A percentile compares a stretch with the other conserved stretches of the same genome.
phyloP scores from a whole-genome alignment of 2,329 filamentous ascomycete genomes.

The Apiospora hydei region DNA sequence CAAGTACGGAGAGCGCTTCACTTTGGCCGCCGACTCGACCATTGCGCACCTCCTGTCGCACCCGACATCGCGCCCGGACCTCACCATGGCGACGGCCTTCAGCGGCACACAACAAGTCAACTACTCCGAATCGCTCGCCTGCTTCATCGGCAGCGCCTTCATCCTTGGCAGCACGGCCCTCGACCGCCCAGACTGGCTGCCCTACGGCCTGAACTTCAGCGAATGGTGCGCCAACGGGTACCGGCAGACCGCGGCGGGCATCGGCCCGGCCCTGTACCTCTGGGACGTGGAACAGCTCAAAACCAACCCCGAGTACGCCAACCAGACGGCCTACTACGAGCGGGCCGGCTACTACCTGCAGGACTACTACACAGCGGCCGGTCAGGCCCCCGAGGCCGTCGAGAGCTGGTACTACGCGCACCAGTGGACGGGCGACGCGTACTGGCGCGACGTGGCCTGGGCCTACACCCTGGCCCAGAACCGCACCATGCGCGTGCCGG shows the following conservation, averaged over 20 bases:
- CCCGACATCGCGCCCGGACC: slow-evolving; percentile 59
- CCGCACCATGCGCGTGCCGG: slow-evolving; percentile 17
- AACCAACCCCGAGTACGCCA: slow-evolving; percentile 40
- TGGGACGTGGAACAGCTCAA: slow-evolving; percentile 50
- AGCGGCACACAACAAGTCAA: slow-evolving; percentile 39
- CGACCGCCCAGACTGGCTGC: slow-evolving; percentile 58
- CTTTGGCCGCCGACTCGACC: slow-evolving; percentile 61
- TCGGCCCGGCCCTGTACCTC: slow-evolving; percentile 67
- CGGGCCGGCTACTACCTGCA: slow-evolving; percentile 21
- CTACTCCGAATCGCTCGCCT: slow-evolving; percentile 66
- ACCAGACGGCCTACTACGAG: slow-evolving; percentile 23
- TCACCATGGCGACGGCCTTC: slow-evolving; percentile 35
- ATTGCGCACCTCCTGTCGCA: slow-evolving; percentile 70
- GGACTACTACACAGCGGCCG: slow-evolving; percentile 5
- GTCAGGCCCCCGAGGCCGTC: slow-evolving; percentile 34
- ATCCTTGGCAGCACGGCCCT: slow-evolving; percentile 71
- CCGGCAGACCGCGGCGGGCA: slow-evolving; percentile 61
- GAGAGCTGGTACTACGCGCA: slow-evolving; percentile 34
- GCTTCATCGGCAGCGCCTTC: slow-evolving; percentile 76
- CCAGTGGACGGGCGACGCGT: slow-evolving; percentile 36
- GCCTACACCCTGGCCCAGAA: slow-evolving; percentile 24
- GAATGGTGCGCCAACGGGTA: slow-evolving; percentile 72
- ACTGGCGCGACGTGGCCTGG: slow-evolving; percentile 48
- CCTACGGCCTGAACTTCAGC: slow-evolving; percentile 63
- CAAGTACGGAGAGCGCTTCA: slow-evolving; percentile 48